Evolutionary conservation across 108 stramenopile genomes (phyloP).

Genomic region (Stephanodiscus minutulus): DNA sequence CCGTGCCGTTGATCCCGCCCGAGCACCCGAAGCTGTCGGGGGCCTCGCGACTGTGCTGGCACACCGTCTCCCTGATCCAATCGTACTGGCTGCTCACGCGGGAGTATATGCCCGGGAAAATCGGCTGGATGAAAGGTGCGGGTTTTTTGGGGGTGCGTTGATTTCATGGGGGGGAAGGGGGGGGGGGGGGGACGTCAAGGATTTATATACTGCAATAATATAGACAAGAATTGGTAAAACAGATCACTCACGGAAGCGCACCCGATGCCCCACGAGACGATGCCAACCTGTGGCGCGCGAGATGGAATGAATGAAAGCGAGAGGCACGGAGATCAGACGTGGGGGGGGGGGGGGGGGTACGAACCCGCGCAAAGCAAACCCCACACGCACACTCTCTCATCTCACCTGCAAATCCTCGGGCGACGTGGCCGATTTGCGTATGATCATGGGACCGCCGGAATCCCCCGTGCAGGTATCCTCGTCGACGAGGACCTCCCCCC

Average conservation of each 20-base stretch:
- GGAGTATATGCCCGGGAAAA: slow-evolving; percentile 64
- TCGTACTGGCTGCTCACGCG: slow-evolving; percentile 58
- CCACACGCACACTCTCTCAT: neutral
- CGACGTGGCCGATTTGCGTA: slow-evolving; percentile 8
- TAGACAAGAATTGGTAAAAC: neutral
- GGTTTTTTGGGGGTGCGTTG: too few relatives aligned
- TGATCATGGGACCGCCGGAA: slow-evolving; percentile 43
- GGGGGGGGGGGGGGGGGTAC: neutral
- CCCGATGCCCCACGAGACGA: slow-evolving; percentile 53
- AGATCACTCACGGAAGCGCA: slow-evolving; percentile 8
- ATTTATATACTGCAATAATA: neutral
- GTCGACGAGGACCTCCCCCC: slow-evolving; percentile 10
- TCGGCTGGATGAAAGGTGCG: slow-evolving; percentile 34
- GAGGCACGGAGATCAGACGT: too few relatives aligned
- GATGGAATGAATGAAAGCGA: too few relatives aligned
- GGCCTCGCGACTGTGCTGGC: slow-evolving; percentile 36
- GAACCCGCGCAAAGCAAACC: neutral
- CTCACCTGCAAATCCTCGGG: slow-evolving; percentile 43
- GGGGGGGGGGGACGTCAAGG: too few relatives aligned
- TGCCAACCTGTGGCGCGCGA: slow-evolving; percentile 48
- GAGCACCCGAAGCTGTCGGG: slow-evolving; percentile 34
- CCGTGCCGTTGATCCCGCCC: slow-evolving; percentile 4
- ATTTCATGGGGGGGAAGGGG: neutral
- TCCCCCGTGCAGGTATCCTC: slow-evolving; percentile 54
- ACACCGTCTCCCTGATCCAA: slow-evolving; percentile 64